Conservation (phyloP, 345 rosid genomes). For the Linum tenue region DNA sequence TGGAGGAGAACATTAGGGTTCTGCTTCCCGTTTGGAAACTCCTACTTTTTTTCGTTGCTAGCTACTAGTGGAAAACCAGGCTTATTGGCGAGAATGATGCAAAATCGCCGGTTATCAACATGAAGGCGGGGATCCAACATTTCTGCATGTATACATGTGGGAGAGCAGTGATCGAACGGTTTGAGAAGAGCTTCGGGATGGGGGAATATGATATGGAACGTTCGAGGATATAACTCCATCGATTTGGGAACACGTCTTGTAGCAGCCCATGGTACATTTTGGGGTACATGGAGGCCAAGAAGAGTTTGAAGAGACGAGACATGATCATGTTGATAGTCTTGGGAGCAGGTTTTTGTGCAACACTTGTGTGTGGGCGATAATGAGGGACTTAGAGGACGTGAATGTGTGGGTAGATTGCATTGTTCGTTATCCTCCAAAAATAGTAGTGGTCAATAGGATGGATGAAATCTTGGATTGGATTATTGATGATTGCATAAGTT, state of each 20-base stretch:
- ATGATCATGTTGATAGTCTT: neutral
- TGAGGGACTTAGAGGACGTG: neutral
- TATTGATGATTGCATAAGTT: neutral
- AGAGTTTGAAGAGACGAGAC: neutral
- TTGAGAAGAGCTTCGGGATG: neutral
- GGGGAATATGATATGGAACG: neutral
- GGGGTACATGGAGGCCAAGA: neutral
- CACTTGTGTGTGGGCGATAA: neutral
- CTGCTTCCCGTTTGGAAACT: neutral
- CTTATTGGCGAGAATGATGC: too few relatives aligned
- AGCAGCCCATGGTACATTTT: neutral
- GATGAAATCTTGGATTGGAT: neutral
- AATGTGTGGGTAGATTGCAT: neutral
- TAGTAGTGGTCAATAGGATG: neutral
- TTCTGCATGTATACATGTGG: neutral
- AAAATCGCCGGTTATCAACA: neutral
- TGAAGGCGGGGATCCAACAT: neutral
- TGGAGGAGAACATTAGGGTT: neutral
- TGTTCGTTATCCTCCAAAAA: neutral
- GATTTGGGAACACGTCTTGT: neutral
- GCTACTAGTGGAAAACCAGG: neutral
- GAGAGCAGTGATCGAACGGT: neutral
- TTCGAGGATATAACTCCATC: neutral
- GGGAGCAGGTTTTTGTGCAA: neutral
- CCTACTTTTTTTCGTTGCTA: neutral